Conservation (phyloP, 2,329 filamentous ascomycete genomes). For the Arthrobotrys megalospora region DNA sequence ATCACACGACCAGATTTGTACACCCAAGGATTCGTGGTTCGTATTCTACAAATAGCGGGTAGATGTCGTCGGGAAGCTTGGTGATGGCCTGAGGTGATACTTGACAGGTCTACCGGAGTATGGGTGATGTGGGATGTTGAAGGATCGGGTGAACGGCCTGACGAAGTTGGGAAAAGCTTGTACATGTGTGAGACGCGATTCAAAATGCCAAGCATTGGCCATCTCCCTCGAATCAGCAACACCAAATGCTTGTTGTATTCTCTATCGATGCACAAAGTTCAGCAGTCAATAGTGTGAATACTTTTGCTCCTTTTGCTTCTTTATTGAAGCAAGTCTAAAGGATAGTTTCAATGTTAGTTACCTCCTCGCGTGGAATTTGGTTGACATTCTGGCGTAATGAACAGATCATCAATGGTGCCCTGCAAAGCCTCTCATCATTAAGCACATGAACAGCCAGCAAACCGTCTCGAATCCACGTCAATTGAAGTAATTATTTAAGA, state of each 20-base stretch:
- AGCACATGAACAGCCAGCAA: too few relatives aligned
- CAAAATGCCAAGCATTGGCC: slow-evolving; percentile 31
- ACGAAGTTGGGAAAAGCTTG: slow-evolving; percentile 43
- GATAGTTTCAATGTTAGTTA: too few relatives aligned
- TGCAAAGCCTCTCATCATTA: too few relatives aligned
- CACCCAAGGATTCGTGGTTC: background rate
- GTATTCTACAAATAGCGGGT: slow-evolving; percentile 25
- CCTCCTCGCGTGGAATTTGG: too few relatives aligned
- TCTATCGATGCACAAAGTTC: background rate
- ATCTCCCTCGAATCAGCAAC: background rate
- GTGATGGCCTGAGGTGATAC: slow-evolving; percentile 9
- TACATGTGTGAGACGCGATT: slow-evolving; percentile 53
- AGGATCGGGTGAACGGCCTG: slow-evolving; percentile 33
- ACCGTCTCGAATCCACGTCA: too few relatives aligned
- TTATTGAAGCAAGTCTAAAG: too few relatives aligned
- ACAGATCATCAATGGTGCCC: too few relatives aligned
- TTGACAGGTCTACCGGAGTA: background rate
- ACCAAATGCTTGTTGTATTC: slow-evolving; percentile 2
- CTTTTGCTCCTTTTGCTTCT: too few relatives aligned
- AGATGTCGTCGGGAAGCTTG: background rate
- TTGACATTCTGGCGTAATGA: too few relatives aligned
- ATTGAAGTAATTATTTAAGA: too few relatives aligned
- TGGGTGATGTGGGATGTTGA: slow-evolving; percentile 25
- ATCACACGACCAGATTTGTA: slow-evolving; percentile 45
- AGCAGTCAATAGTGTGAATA: too few relatives aligned